These are phyloP conservation scores for Collybia nuda DNA, from an alignment of 768 basidiomycete genomes.

Conservation along the genomic window DNA sequence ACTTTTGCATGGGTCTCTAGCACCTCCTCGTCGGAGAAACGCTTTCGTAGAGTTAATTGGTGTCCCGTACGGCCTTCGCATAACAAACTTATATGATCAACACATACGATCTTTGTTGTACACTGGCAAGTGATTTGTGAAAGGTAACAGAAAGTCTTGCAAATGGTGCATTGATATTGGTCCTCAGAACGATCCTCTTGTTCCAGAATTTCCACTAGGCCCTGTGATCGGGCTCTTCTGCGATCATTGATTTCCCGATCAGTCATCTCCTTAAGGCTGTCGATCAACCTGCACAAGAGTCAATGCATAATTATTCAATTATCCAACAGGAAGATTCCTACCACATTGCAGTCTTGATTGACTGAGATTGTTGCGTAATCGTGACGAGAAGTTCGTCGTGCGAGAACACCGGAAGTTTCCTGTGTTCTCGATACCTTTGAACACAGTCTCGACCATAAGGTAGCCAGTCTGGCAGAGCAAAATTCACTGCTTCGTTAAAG, in stretches of 20 bases:
- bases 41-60: slow-evolving; percentile 68
- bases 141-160: slow-evolving; percentile 94
- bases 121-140: slow-evolving; percentile 88
- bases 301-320: neutral
- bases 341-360: slow-evolving; percentile 93
- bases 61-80: slow-evolving; percentile 53
- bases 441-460: slow-evolving; percentile 86
- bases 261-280: slow-evolving; percentile 86
- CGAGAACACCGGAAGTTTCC: slow-evolving; percentile 95
- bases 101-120: slow-evolving; percentile 77
- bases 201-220: slow-evolving; percentile 70
- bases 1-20: slow-evolving; percentile 65
- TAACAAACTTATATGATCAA: slow-evolving; percentile 78
- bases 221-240: slow-evolving; percentile 53
- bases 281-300: slow-evolving; percentile 64
- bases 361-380: slow-evolving; percentile 93
- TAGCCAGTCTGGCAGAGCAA: slow-evolving; percentile 95
- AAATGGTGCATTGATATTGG: slow-evolving; percentile 91
- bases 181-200: slow-evolving; percentile 86
- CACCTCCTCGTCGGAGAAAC: slow-evolving; percentile 80
- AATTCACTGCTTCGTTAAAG: slow-evolving; percentile 99
- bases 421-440: slow-evolving; percentile 83
- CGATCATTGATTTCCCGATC: slow-evolving; percentile 78
- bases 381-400: slow-evolving; percentile 97
- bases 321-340: slow-evolving; percentile 33